These are phyloP conservation scores for Fraxinus platypoda DNA, from an alignment of 305 asterid genomes.

Conservation along the genomic window DNA sequence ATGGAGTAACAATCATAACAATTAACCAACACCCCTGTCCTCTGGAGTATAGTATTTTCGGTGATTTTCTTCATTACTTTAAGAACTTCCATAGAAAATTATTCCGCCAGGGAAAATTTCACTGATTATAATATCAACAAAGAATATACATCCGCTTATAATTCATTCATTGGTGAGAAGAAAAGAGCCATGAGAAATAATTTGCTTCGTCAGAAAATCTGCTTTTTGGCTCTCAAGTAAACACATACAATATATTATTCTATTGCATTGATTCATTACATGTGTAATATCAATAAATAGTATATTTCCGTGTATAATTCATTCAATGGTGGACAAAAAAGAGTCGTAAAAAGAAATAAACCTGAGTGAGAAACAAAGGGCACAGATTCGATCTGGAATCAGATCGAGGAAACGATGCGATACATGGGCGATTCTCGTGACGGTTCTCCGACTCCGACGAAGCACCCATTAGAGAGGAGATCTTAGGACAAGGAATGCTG, in stretches of 20 bases:
- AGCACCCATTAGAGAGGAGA: slow-evolving; percentile 33
- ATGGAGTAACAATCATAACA: not conserved
- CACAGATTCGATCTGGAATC: slow-evolving; percentile 26
- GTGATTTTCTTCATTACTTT: not conserved
- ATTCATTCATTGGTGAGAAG: not conserved
- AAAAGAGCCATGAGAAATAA: not conserved
- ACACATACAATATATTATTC: not conserved
- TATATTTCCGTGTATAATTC: not conserved
- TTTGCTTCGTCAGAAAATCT: not conserved
- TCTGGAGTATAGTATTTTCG: not conserved
- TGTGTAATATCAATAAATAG: not conserved
- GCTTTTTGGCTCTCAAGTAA: not conserved
- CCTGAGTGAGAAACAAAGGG: slow-evolving; percentile 25
- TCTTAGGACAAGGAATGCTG: slow-evolving; percentile 44
- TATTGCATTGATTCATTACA: not conserved
- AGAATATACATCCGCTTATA: not conserved
- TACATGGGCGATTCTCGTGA: slow-evolving; percentile 3
- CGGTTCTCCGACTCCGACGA: slow-evolving; percentile 26
- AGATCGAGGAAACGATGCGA: slow-evolving; percentile 40
- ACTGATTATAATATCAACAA: not conserved
- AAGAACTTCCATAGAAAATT: not conserved
- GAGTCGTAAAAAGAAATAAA: not conserved
- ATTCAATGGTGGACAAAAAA: not conserved
- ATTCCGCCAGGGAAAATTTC: not conserved
- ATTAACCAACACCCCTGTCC: not conserved